Conservation (phyloP, 2,329 filamentous ascomycete species). For the Metarhizium sp. region DNA sequence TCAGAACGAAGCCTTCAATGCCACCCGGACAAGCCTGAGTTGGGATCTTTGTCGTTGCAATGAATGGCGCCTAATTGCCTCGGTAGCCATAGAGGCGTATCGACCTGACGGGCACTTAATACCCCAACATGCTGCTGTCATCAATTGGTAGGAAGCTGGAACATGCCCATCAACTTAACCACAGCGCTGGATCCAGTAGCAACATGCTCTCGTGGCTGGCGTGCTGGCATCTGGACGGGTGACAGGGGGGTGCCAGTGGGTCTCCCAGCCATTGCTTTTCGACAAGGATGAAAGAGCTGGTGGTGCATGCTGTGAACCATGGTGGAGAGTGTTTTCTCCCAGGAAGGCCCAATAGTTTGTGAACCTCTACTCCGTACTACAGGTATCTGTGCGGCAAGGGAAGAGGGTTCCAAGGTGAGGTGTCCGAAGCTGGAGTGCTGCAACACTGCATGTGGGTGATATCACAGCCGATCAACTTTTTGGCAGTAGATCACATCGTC, state of each 20-base stretch:
- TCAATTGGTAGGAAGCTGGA: background rate
- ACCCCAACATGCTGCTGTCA: background rate
- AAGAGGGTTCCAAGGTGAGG: background rate
- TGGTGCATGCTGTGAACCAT: conserved; percentile 9
- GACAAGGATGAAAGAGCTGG: conserved; percentile 6
- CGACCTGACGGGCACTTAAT: background rate
- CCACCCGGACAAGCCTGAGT: background rate
- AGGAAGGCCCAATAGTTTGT: background rate
- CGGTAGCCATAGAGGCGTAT: background rate
- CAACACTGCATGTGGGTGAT: conserved; percentile 1
- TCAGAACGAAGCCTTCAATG: background rate
- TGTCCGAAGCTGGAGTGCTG: background rate
- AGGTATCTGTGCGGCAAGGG: background rate
- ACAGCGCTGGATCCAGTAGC: conserved; percentile 6
- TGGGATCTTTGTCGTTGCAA: background rate
- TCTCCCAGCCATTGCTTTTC: conserved; percentile 6
- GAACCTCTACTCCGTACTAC: background rate
- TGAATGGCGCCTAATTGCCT: background rate
- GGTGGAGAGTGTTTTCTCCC: conserved; percentile 3
- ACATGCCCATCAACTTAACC: conserved; percentile 4
- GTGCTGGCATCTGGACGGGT: background rate
- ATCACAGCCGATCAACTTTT: background rate
- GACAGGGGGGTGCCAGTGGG: background rate
- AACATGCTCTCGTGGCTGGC: conserved; percentile 1
- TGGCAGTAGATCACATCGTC: background rate